phyloP scores from a whole-genome alignment of 2,329 filamentous ascomycete species.

The Hymenoscyphus repandus region DNA sequence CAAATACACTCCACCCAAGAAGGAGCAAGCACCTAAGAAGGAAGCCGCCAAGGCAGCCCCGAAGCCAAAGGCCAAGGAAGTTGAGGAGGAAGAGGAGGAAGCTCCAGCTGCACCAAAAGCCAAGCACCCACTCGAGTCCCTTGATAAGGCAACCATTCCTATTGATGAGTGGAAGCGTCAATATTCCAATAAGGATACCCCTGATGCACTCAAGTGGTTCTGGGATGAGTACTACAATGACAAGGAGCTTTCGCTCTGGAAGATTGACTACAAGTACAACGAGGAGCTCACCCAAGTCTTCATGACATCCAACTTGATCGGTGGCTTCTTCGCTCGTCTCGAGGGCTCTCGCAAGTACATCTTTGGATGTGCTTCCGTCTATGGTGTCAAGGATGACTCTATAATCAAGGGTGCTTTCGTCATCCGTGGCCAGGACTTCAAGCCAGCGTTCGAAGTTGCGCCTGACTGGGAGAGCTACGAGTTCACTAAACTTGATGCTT shows the following conservation, averaged over 20 bases:
- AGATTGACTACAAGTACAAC: slow-evolving; percentile 97
- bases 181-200: slow-evolving; percentile 94
- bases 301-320: slow-evolving; percentile 99
- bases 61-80: slow-evolving; percentile 40
- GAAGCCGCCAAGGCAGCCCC: slow-evolving; percentile 50
- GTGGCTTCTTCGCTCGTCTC: slow-evolving; percentile 95
- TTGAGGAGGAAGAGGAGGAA: slow-evolving; percentile 60
- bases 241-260: slow-evolving; percentile 94
- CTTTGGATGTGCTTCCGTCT: slow-evolving; percentile 87
- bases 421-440: slow-evolving; percentile 82
- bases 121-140: slow-evolving; percentile 90
- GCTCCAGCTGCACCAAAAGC: slow-evolving; percentile 67
- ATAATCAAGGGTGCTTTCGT: slow-evolving; percentile 91
- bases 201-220: slow-evolving; percentile 89
- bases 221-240: slow-evolving; percentile 86
- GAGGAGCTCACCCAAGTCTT: slow-evolving; percentile 94
- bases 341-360: slow-evolving; percentile 98
- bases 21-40: slow-evolving; percentile 65
- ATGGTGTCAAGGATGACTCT: slow-evolving; percentile 81
- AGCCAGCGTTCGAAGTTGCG: slow-evolving; percentile 90
- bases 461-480: slow-evolving; percentile 95
- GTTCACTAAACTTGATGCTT: slow-evolving; percentile 93
- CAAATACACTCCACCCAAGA: slow-evolving; percentile 71
- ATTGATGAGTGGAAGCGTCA: slow-evolving; percentile 98
- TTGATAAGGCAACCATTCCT: slow-evolving; percentile 72